Evolutionary conservation across 1,139 yeast species (phyloP).

Genomic region (Entelexis paramagnoliae): DNA sequence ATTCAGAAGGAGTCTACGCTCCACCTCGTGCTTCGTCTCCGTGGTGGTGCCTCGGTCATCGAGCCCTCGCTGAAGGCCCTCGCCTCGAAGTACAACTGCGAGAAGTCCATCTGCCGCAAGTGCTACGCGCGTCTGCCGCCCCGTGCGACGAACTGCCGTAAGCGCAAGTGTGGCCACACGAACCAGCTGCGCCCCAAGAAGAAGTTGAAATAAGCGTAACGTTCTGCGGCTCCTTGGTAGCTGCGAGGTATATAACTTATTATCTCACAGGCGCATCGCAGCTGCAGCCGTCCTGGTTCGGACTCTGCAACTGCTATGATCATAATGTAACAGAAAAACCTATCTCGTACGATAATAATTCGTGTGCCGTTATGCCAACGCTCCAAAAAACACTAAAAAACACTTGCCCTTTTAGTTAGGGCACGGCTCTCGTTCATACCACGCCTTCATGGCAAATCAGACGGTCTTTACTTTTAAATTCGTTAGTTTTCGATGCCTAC

Average conservation of each 20-base stretch:
- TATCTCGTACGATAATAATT: not conserved
- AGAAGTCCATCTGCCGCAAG: conserved; percentile 96
- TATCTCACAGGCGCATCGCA: conserved; percentile 7
- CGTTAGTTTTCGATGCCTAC: no score
- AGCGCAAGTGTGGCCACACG: conserved; percentile 99
- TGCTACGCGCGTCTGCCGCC: conserved; percentile 99
- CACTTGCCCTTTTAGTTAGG: no score
- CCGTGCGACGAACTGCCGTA: conserved; percentile 99
- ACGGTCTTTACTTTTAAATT: no score
- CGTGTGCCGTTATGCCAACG: not conserved
- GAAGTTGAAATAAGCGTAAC: conserved; percentile 72
- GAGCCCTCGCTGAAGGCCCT: conserved; percentile 99
- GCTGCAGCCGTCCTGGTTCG: not conserved
- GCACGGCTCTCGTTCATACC: no score
- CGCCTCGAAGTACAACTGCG: conserved; percentile 99
- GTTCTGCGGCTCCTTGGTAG: conserved; percentile 5
- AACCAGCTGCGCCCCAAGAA: conserved; percentile 99
- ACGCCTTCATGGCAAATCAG: no score
- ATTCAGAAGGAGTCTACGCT: conserved; percentile 88
- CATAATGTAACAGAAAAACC: conserved; percentile 4
- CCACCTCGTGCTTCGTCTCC: conserved; percentile 77
- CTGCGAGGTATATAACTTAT: conserved; percentile 9
- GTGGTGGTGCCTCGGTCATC: conserved; percentile 96
- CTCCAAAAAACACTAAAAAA: no score
- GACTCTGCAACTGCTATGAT: not conserved